phyloP scores from a whole-genome alignment of 2,329 filamentous ascomycete genomes.

The Pleoardoris graminearum region DNA sequence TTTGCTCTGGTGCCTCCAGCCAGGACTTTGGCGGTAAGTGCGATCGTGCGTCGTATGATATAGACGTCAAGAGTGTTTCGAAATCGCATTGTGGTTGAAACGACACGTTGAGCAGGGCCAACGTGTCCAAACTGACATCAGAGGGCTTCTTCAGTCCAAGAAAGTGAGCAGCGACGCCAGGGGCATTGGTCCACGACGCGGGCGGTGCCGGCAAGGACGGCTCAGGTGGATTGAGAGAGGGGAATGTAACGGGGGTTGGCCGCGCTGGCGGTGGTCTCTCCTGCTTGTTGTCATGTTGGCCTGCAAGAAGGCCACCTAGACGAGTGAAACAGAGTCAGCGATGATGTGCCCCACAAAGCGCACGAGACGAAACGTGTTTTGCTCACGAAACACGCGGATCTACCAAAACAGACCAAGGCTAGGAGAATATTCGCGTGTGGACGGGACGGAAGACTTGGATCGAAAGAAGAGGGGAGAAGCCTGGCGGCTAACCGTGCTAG shows the following conservation, averaged over 20 bases:
- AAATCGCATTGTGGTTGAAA: constrained; percentile 43
- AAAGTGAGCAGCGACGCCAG: constrained; percentile 52
- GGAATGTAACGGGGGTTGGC: constrained; percentile 58
- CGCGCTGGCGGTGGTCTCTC: constrained; percentile 53
- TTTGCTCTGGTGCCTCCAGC: constrained; percentile 34
- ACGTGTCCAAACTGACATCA: constrained; percentile 46
- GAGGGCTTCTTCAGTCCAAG: constrained; percentile 46
- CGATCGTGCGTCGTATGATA: constrained; percentile 38
- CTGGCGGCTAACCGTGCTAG: constrained; percentile 11
- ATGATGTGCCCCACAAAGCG: constrained; percentile 26
- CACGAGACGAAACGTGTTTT: constrained; percentile 35
- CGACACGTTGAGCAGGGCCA: constrained; percentile 50
- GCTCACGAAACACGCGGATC: constrained; percentile 22
- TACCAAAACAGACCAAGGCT: constrained; percentile 5
- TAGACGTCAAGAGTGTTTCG: constrained; percentile 44
- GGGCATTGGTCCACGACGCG: constrained; percentile 42
- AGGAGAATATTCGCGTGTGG: background rate
- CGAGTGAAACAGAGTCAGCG: constrained; percentile 32
- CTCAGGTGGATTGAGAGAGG: constrained; percentile 48
- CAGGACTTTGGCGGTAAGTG: constrained; percentile 47
- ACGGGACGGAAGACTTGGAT: background rate
- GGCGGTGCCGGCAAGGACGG: constrained; percentile 29
- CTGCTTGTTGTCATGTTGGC: constrained; percentile 45
- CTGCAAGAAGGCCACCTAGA: constrained; percentile 43
- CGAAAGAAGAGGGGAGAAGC: background rate